phyloP scores from a whole-genome alignment of 768 basidiomycete species.

The Agaricus subrufescens region DNA sequence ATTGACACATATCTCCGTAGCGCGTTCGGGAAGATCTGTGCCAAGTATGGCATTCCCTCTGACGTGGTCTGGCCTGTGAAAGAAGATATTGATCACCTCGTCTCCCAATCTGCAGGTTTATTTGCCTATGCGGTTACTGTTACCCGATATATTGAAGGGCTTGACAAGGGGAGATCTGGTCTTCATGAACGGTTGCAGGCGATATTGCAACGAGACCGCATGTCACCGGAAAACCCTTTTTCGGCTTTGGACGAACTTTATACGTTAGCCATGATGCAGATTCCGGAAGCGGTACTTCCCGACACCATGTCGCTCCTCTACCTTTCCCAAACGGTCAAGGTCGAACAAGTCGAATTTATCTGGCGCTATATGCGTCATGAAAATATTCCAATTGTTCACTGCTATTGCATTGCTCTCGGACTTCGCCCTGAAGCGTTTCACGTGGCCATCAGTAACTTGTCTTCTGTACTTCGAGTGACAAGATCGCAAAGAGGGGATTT shows the following conservation, averaged over 20 bases:
- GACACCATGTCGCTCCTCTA: neutral
- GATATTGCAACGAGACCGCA: neutral
- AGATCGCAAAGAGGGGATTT: too few relatives aligned
- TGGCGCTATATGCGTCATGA: neutral
- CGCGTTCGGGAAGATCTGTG: conserved; percentile 9
- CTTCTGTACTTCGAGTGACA: too few relatives aligned
- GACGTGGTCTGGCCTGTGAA: neutral
- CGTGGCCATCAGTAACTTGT: too few relatives aligned
- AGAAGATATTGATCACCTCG: neutral
- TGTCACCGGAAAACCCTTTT: neutral
- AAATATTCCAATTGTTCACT: neutral
- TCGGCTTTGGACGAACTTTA: too few relatives aligned
- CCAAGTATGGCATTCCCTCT: neutral
- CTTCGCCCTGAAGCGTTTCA: too few relatives aligned
- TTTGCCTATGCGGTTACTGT: neutral
- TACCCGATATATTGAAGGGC: neutral
- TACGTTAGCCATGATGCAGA: too few relatives aligned
- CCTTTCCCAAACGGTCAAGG: neutral
- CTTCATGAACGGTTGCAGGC: neutral
- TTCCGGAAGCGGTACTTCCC: neutral
- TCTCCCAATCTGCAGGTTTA: neutral
- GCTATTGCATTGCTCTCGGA: too few relatives aligned
- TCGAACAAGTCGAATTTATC: neutral
- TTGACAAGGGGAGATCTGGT: neutral
- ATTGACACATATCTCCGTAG: conserved; percentile 14